Base-by-base conservation (phyloP, 1,284 basidiomycete genomes). In the Ceraceosorus bombacis region DNA sequence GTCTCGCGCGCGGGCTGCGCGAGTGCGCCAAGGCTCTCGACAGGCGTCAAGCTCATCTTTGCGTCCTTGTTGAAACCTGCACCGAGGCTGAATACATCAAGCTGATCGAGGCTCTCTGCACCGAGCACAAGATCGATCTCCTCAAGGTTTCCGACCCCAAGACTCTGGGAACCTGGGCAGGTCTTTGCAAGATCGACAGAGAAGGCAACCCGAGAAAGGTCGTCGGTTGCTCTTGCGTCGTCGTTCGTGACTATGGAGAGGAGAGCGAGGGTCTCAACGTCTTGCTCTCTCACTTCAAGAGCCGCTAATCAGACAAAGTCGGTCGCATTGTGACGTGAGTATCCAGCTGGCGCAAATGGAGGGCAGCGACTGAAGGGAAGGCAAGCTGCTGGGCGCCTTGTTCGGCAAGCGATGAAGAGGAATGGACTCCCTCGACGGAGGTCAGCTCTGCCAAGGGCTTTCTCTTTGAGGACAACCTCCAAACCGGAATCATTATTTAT, bases 71-170 rank as follows among this genome's bases (percentile, higher is more conserved):
- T 80, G 94, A 98, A 86, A 92, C 91, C 64, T 95, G 92, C 84
- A 94, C 89, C 65, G 94, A 97, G 83, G 90, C 92, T 74, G 94
- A 96, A 82, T 97, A 98, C 86, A 89, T 96, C 85, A 97, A 97
- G 84, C 90, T 98, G 83, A 95, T 97, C 73, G 93, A 97, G 83
- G 94, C 93, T 27, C 90, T 97, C 78, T 97, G 94, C 81, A 90
- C 90, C 72, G 93, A 96, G 84, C 90, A 96, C 86, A 92, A 92
- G 81, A 96, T 97, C 82, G 92, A 94, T 85, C 83, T 97, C 71
- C 96, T 97, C 88, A 96, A 96, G 83, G 91, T 98, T 78, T 82
- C 82, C 57, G 94, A 97, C 82, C 89, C 90, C 78, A 98, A 98
- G 83, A 86, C 94, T 72, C 87, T 98, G 76, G 94, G 93, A 49